Percentiles rank a stretch among this genome's conserved stretches.
These are phyloP conservation scores for Lachnellula willkommii DNA, from an alignment of 2,329 filamentous ascomycete species.

Conservation along the genomic window DNA sequence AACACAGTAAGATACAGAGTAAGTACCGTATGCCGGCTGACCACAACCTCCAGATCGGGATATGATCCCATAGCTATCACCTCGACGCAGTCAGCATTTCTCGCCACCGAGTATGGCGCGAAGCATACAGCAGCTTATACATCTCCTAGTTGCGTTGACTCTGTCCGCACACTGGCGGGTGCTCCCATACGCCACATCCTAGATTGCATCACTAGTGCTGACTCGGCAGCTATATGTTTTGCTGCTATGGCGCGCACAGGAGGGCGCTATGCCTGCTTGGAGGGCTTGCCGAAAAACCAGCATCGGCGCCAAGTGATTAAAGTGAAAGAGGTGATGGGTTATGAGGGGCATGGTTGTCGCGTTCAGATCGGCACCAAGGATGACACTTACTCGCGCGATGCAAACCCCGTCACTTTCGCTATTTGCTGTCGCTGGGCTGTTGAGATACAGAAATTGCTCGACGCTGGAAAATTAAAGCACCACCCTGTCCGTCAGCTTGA, in stretches of 20 bases:
- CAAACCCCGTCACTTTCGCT: neutral
- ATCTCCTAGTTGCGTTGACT: slow-evolving; percentile 17
- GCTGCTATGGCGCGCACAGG: slow-evolving; percentile 27
- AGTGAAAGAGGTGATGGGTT: neutral
- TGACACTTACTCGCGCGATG: neutral
- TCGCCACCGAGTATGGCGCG: slow-evolving; percentile 23
- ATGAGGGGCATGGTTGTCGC: neutral
- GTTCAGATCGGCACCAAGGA: neutral
- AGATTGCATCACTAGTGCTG: slow-evolving; percentile 31
- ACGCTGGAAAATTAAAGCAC: neutral
- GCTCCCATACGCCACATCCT: slow-evolving; percentile 25
- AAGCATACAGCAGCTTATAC: slow-evolving; percentile 18
- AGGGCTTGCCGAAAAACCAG: slow-evolving; percentile 20
- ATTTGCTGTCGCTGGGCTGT: neutral
- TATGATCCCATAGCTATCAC: slow-evolving; percentile 18
- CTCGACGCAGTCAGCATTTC: slow-evolving; percentile 15
- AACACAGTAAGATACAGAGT: neutral
- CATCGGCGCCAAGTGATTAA: slow-evolving; percentile 18
- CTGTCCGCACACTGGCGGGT: slow-evolving; percentile 4
- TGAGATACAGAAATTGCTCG: neutral
- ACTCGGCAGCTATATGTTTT: slow-evolving; percentile 28
- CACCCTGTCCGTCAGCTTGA: neutral
- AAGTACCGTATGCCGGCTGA: slow-evolving; percentile 16
- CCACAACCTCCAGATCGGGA: slow-evolving; percentile 15
- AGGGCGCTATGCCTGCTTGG: slow-evolving; percentile 32